A percentile compares a stretch with the other conserved stretches of the same genome.
Evolutionary conservation across 148 eudicot species (phyloP).

Genomic region (Chenopodium berlandieri): DNA sequence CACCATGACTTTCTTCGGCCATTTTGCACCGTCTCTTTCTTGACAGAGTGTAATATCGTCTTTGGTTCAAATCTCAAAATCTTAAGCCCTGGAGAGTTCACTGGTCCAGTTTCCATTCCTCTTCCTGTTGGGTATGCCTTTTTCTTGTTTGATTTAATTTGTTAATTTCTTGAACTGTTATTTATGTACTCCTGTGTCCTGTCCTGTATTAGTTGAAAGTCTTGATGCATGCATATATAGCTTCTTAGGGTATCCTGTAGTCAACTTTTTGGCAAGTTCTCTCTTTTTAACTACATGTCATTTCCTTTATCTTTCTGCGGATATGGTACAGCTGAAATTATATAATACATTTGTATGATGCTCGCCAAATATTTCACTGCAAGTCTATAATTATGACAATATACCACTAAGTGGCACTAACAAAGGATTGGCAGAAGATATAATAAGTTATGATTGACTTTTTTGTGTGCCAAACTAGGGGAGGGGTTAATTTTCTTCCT

Average conservation of each 20-base stretch:
- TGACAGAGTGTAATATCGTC: constrained; percentile 52
- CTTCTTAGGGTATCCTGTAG: no score
- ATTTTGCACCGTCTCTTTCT: constrained; percentile 61
- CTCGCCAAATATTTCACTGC: neutral
- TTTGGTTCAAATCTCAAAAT: constrained; percentile 51
- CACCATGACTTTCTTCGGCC: constrained; percentile 66
- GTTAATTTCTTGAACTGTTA: neutral
- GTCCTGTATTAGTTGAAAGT: neutral
- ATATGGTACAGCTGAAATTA: no score
- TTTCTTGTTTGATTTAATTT: neutral
- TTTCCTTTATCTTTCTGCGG: no score
- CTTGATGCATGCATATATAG: no score
- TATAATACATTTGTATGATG: no score
- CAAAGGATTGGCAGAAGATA: no score
- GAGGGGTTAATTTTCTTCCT: neutral
- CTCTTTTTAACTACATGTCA: no score
- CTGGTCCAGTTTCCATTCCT: constrained; percentile 55
- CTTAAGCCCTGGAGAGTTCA: constrained; percentile 45
- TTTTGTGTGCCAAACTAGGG: neutral
- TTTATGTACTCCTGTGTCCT: neutral
- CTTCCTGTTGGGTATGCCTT: constrained; percentile 54
- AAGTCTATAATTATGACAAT: neutral
- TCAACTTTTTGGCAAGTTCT: no score
- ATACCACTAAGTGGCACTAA: no score
- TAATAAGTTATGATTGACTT: no score